Evolutionary conservation across 257 asterid genomes (phyloP).

Genomic region (Penstemon barbatus): DNA sequence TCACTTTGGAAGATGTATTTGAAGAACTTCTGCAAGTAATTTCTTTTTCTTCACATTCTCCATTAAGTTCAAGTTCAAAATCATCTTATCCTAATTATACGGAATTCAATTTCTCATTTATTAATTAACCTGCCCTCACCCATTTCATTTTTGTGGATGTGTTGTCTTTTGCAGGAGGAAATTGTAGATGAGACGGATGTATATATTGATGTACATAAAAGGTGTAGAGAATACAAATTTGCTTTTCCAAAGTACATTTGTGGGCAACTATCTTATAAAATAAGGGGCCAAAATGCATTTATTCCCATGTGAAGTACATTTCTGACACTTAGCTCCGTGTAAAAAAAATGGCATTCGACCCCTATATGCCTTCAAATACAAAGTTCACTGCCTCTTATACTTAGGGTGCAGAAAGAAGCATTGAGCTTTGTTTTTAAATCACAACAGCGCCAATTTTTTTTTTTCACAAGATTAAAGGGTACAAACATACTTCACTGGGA

Average conservation of each 20-base stretch:
- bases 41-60: slow-evolving; percentile 10
- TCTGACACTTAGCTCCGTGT: no score
- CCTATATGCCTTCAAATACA: no score
- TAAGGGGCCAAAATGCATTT: no score
- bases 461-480: no score
- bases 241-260: neutral
- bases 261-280: neutral
- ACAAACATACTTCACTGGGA: no score
- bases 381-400: no score
- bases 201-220: slow-evolving; percentile 88
- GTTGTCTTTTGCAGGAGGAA: slow-evolving; percentile 67
- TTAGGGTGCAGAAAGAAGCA: no score
- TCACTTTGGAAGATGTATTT: slow-evolving; percentile 94
- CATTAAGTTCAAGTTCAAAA: neutral
- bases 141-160: slow-evolving; percentile 19
- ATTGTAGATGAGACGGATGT: slow-evolving; percentile 97
- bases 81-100: neutral
- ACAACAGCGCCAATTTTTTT: no score
- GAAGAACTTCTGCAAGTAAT: slow-evolving; percentile 96
- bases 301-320: no score
- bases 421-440: no score
- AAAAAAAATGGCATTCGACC: no score
- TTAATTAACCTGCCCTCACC: neutral
- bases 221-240: slow-evolving; percentile 39
- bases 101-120: neutral